Evolutionary conservation across 805 yeast species (phyloP).

Genomic region (Ogataea zsoltii): DNA sequence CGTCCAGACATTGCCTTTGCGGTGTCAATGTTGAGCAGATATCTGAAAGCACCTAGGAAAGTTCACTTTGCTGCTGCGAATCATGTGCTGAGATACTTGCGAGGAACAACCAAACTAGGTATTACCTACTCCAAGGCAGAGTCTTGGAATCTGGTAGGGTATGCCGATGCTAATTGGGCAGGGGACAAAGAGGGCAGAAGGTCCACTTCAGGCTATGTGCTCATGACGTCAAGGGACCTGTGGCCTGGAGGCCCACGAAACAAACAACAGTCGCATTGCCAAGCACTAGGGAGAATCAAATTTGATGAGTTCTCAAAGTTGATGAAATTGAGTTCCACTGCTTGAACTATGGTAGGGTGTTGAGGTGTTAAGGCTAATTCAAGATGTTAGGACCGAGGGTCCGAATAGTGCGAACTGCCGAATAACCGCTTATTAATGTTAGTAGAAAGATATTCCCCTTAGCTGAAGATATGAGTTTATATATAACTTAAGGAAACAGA

Average conservation of each 20-base stretch:
- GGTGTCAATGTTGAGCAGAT: conserved; percentile 6
- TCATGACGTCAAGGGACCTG: conserved; percentile 10
- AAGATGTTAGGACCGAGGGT: no score
- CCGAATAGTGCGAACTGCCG: no score
- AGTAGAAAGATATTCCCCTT: no score
- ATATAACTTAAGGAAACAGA: no score
- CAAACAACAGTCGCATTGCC: conserved; percentile 12
- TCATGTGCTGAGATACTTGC: conserved; percentile 14
- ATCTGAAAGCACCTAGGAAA: conserved; percentile 5
- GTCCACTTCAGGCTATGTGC: conserved; percentile 13
- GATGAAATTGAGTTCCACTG: not conserved
- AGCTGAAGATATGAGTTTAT: no score
- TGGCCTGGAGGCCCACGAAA: conserved; percentile 23
- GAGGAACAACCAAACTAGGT: conserved; percentile 13
- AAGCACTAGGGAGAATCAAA: not conserved
- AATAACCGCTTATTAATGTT: no score
- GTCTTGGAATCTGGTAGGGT: conserved; percentile 6
- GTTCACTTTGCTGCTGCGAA: conserved; percentile 9
- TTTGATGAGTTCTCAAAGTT: no score
- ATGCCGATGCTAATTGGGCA: conserved; percentile 21
- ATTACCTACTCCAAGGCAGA: not conserved
- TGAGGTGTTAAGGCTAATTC: no score
- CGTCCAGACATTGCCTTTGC: conserved; percentile 3
- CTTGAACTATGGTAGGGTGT: not conserved
- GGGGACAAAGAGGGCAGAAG: conserved; percentile 8